Evolutionary conservation across 148 eudicot genomes (phyloP), one percentile per base, ranked within the genome.

Genomic region (Arbutus unedo): DNA sequence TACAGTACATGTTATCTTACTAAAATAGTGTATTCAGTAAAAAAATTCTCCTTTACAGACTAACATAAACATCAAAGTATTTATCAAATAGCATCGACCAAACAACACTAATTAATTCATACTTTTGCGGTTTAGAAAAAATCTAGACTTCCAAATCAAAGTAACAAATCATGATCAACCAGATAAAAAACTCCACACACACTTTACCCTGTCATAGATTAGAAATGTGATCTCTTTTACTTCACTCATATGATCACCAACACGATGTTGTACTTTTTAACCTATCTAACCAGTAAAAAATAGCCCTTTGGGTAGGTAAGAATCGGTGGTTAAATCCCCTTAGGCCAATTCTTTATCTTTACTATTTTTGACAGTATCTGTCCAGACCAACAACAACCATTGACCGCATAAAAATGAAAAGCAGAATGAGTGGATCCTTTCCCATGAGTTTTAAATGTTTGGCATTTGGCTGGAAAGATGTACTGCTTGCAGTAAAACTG

Each of bases 371-470:
- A 75, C 57, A 51, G 59, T 57, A 75, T 75, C 57, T 75, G 78
- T 21, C 57, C 76, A 51, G 78, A 49, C 57, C 76, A 51, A 75
- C 78, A 50, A 53, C 43, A 13, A 75, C 78, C 78, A 75, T 51
- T 51, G 57, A 75, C 76, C 57, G 50, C 57, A 51, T 75, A 75
- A 50, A 41, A 50, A 41, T 11, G 74, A 68, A 68, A 68, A 68
- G 55, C 77, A 49, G 14, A 44, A 49, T 49, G 77, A 74, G 15
- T 21, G 31, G 8, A 21, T n/a, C 41, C 10, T 49, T 47, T 74
- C 31, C 56, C 77, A 74, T 31, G 56, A 48, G 76, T 74, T 74
- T n/a, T 74, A 74, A 74, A 72, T 53, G 38, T 31, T 4, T 50
- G 43, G 78, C 57, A 49, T 75, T 50, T 50, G 43, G 78, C 19